Percentiles rank a stretch among this genome's conserved stretches.
Evolutionary conservation across 2,329 filamentous ascomycete species (phyloP).

Genomic region (Ascochyta fabae): DNA sequence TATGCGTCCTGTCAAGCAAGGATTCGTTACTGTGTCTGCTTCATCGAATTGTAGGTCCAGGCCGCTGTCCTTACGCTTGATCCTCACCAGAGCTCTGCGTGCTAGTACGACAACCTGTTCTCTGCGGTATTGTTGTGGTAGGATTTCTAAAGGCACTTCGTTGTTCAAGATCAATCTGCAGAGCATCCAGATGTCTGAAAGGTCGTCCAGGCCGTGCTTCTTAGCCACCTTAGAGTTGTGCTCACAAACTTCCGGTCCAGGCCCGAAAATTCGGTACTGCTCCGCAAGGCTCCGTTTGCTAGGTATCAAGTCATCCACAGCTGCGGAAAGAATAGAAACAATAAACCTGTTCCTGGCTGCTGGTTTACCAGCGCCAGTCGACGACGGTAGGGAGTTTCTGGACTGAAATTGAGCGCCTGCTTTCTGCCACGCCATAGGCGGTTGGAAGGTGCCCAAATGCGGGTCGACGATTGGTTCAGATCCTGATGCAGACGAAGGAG

Average conservation of each 20-base stretch:
- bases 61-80: constrained; percentile 58
- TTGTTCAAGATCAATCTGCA: constrained; percentile 78
- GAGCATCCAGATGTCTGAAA: constrained; percentile 85
- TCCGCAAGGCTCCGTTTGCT: constrained; percentile 78
- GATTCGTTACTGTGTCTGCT: constrained; percentile 47
- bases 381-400: constrained; percentile 53
- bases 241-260: constrained; percentile 78
- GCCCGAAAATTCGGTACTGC: constrained; percentile 83
- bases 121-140: constrained; percentile 61
- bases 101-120: constrained; percentile 74
- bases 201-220: constrained; percentile 71
- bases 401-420: constrained; percentile 62
- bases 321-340: constrained; percentile 71
- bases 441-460: constrained; percentile 54
- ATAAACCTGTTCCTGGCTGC: constrained; percentile 66
- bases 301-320: constrained; percentile 72
- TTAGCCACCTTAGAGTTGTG: constrained; percentile 83
- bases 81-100: constrained; percentile 62
- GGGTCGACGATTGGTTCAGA: constrained; percentile 50
- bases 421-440: constrained; percentile 60
- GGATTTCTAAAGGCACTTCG: constrained; percentile 73
- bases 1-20: constrained; percentile 53
- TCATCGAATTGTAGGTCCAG: constrained; percentile 57
- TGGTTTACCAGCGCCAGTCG: constrained; percentile 33
- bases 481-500: constrained; percentile 46